Conservation (phyloP, 306 rosid genomes). For the Trifolium dubium region DNA sequence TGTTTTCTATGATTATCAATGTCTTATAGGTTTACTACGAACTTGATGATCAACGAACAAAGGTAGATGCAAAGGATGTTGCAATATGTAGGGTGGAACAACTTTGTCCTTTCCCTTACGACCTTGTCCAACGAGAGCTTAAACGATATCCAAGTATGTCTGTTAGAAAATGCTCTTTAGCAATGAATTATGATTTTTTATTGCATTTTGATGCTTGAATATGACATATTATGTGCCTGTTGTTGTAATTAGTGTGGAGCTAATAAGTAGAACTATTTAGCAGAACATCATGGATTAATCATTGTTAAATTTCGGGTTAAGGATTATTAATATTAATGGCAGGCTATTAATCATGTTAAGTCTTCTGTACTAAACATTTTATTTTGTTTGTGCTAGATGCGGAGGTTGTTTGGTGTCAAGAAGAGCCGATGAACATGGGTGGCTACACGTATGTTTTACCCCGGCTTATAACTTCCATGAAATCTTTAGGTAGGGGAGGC, state of each 20-base stretch:
- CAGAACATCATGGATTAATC: neutral
- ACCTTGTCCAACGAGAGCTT: conserved; percentile 84
- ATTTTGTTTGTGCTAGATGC: conserved; percentile 63
- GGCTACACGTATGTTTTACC: conserved; percentile 71
- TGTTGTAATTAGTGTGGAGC: neutral
- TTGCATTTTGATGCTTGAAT: neutral
- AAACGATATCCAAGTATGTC: conserved; percentile 91
- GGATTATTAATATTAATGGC: neutral
- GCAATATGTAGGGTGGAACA: conserved; percentile 97
- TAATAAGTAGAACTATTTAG: neutral
- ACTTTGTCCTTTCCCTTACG: conserved; percentile 93
- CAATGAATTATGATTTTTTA: neutral
- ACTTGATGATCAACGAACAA: conserved; percentile 77
- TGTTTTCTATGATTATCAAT: conserved; percentile 13
- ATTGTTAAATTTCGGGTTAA: conserved; percentile 2
- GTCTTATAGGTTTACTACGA: conserved; percentile 76
- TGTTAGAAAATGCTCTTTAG: conserved; percentile 3
- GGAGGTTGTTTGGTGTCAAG: conserved; percentile 96
- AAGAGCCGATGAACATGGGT: conserved; percentile 98
- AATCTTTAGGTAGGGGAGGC: conserved; percentile 68
- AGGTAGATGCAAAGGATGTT: conserved; percentile 70
- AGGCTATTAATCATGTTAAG: conserved; percentile 1
- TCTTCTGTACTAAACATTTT: neutral
- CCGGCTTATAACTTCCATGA: conserved; percentile 79
- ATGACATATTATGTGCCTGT: neutral